Evolutionary conservation across 306 rosid species (phyloP).

Genomic region (Chamaecrista fasciculata): DNA sequence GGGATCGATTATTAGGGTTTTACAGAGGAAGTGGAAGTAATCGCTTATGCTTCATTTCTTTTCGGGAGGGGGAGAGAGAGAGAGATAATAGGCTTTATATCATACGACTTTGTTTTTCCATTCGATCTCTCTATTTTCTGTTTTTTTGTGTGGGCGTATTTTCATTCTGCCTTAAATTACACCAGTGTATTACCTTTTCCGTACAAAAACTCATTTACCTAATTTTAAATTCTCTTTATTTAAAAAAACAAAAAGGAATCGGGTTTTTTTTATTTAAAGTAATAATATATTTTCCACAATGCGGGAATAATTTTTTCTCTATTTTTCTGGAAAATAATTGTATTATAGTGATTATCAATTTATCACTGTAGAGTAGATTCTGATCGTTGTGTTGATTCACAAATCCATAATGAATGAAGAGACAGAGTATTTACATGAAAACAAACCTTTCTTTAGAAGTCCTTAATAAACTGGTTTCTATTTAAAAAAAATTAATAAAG

Average conservation of each 20-base stretch:
- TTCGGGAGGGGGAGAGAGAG: background rate
- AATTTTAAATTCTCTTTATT: background rate
- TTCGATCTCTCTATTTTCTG: background rate
- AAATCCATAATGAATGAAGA: background rate
- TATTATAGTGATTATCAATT: no score
- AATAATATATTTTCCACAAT: background rate
- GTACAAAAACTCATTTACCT: background rate
- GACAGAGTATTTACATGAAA: background rate
- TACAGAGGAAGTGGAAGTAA: constrained; percentile 47
- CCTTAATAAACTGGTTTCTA: background rate
- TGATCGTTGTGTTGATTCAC: no score
- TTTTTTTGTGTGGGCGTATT: background rate
- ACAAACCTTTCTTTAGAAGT: background rate
- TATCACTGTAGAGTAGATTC: no score
- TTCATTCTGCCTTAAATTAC: background rate
- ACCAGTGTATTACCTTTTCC: background rate
- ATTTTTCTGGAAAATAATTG: no score
- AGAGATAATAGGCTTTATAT: background rate
- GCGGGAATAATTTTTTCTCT: no score
- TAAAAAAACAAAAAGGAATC: background rate
- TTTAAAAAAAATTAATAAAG: background rate
- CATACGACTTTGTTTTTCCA: background rate
- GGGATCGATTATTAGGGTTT: constrained; percentile 78
- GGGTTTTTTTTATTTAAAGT: background rate
- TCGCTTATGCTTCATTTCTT: constrained; percentile 33